These are phyloP conservation scores for Elymus sibiricus DNA, from an alignment of 176 grass and related monocot genomes.

Conservation along the genomic window DNA sequence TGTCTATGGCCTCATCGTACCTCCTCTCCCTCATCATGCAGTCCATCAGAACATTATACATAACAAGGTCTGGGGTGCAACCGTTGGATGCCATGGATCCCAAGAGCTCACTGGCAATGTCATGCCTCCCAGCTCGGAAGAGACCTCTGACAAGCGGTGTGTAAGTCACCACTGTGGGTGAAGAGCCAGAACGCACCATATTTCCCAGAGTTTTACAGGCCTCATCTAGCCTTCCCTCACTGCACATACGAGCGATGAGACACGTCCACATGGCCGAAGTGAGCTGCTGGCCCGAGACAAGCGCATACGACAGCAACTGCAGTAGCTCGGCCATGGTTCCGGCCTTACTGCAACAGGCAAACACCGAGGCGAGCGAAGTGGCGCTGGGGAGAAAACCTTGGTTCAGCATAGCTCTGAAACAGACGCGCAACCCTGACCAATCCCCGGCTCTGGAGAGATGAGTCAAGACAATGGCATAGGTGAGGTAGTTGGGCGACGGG, in stretches of 20 bases:
- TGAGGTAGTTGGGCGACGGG: slow-evolving; percentile 68
- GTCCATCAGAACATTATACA: slow-evolving; percentile 88
- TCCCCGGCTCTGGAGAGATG: slow-evolving; percentile 55
- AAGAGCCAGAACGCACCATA: slow-evolving; percentile 52
- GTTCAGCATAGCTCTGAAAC: slow-evolving; percentile 50
- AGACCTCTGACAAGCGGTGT: slow-evolving; percentile 66
- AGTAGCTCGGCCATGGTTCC: slow-evolving; percentile 51
- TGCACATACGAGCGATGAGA: slow-evolving; percentile 64
- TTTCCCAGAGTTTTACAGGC: slow-evolving; percentile 54
- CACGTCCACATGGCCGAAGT: slow-evolving; percentile 65
- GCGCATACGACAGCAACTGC: slow-evolving; percentile 53
- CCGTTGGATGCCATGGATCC: slow-evolving; percentile 48
- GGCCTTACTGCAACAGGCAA: slow-evolving; percentile 64
- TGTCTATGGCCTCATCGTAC: slow-evolving; percentile 51
- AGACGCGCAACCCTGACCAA: slow-evolving; percentile 41
- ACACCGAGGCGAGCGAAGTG: slow-evolving; percentile 37
- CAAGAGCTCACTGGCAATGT: slow-evolving; percentile 37
- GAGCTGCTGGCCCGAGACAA: slow-evolving; percentile 47
- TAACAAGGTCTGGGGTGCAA: slow-evolving; percentile 71
- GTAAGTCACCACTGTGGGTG: slow-evolving; percentile 70
- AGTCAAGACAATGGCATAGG: slow-evolving; percentile 60
- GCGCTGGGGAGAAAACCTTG: slow-evolving; percentile 50
- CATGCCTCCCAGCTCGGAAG: slow-evolving; percentile 53
- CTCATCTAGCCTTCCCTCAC: slow-evolving; percentile 37
- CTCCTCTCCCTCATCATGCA: slow-evolving; percentile 59